Base-by-base conservation (phyloP, 768 basidiomycete species). In the Astraeus odoratus region DNA sequence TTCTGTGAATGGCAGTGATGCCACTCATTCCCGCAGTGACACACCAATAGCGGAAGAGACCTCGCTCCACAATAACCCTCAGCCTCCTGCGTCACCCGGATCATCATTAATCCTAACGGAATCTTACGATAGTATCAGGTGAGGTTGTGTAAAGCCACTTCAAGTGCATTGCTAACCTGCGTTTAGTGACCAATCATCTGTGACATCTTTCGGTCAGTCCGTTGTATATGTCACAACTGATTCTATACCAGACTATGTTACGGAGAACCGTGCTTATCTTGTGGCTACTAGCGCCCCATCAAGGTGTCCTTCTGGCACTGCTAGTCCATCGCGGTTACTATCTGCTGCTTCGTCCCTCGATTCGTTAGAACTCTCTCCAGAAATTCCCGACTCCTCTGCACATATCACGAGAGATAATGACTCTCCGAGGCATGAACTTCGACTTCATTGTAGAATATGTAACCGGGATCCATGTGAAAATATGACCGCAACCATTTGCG, bases 401-500 rank as follows among this genome's bases (percentile, higher is more conserved):
- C 36, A 13, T 4, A 18, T 27, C 29, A 16, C 40, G 18, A 33
- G 23, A 24, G 20, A 15, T 19, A 9, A 26, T 22, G 15, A 8
- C 5, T 8, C 36, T 3, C 20, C 34, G 6, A 39, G 16, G 8
- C 41, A 27, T 40, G 33, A 37, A 23, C 45, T 54, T 34, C 54
- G 57, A 5, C 54, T 77, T 39, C 72, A 78, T 38, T 81, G 77
- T 45, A 70, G 80, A 20, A 58, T 69, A 1, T 81, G 78, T 50
- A 60, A 66, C 5, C 56, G 62, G 20, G 70, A 79, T 42, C 68
- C 71, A 1, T 77, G 75, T 42, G 67, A 71, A 27, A 70, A 78
- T 47, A 69, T 73, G 36, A 80, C 76, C 2, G 78, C 73, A 18
- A 80, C 76, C 4, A 74, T 77, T 59, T 82, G 80, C 52, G 80